Base-by-base conservation (phyloP, 257 asterid species). In the Cinchona pubescens region DNA sequence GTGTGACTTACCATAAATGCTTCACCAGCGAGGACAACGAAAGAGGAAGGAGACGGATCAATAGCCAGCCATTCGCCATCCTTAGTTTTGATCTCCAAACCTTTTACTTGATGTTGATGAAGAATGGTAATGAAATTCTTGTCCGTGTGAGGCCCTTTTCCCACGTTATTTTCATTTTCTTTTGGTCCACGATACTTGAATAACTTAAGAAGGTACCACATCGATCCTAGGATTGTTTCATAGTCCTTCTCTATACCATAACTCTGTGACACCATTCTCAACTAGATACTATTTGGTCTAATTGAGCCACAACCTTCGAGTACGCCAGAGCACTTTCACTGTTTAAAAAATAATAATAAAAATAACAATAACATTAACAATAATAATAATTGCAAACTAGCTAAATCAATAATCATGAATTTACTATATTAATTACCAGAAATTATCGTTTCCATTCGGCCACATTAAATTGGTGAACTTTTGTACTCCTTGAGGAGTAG, bases 11-110 rank as follows among this genome's bases (percentile, higher is more conserved):
- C 96, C 91, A 82, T 75, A 80, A 86, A 78, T 0, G 87, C 93
- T 75, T 90, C 96, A 7, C 96, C 96, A 7, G 96, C 92, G 90
- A 90, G 87, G 78, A 90, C 89, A 1, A 88, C 84, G 37, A 84
- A 88, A n/a, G 96, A 85, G 7, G 88, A 79, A 5, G 89, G 86
- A 0, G 96, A 89, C 55, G 85, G 86, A 8, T 75, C 73, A 27
- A 85, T 84, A 9, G 64, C 19, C 16, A 88, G 80, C 96, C 96
- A 88, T 16, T 87, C 79, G 0, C 86, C 92, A 16, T 87, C 85
- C 83, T 90, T 80, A 9, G 88, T 76, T 88, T 70, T 83, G 14
- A 86, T 71, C 70, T 88, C 85, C 49, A 90, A 71, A 23, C 92
- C 93, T 34, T 90, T 87, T 46, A 88, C 74, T 38, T 87, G 92